These are phyloP conservation scores for Sesbania bispinosa DNA, from an alignment of 306 rosid genomes.

Conservation along the genomic window DNA sequence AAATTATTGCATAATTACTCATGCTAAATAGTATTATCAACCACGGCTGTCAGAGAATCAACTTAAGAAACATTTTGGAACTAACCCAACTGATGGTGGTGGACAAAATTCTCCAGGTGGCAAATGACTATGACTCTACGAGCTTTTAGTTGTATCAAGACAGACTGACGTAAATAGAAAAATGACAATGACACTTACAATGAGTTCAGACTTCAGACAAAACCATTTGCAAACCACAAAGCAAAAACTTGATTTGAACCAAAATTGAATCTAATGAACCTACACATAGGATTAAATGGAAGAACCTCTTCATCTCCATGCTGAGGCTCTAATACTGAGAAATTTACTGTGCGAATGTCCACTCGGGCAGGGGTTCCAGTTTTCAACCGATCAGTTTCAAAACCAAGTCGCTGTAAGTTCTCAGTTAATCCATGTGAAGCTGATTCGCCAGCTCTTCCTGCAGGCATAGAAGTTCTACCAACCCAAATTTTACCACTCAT, in stretches of 20 bases:
- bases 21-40: background rate
- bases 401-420: conserved; percentile 80
- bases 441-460: conserved; percentile 99
- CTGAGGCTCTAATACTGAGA: conserved; percentile 84
- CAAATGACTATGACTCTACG: conserved; percentile 13
- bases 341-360: conserved; percentile 80
- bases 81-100: background rate
- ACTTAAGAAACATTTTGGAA: conserved; percentile 12
- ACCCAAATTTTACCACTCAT: conserved; percentile 99
- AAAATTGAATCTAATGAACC: conserved; percentile 45
- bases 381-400: conserved; percentile 86
- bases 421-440: conserved; percentile 96
- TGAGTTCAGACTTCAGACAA: background rate
- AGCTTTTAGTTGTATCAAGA: conserved; percentile 11
- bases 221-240: conserved; percentile 27
- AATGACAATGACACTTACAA: background rate
- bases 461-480: conserved; percentile 94
- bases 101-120: conserved; percentile 22
- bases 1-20: background rate
- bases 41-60: conserved; percentile 3
- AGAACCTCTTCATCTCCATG: conserved; percentile 94
- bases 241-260: conserved; percentile 22
- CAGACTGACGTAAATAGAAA: background rate
- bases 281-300: conserved; percentile 58
- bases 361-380: conserved; percentile 99